A percentile compares a stretch with the other conserved stretches of the same genome.
Conservation (phyloP, 1,284 basidiomycete species). For the Xerocomus cyaneibrunnescens region DNA sequence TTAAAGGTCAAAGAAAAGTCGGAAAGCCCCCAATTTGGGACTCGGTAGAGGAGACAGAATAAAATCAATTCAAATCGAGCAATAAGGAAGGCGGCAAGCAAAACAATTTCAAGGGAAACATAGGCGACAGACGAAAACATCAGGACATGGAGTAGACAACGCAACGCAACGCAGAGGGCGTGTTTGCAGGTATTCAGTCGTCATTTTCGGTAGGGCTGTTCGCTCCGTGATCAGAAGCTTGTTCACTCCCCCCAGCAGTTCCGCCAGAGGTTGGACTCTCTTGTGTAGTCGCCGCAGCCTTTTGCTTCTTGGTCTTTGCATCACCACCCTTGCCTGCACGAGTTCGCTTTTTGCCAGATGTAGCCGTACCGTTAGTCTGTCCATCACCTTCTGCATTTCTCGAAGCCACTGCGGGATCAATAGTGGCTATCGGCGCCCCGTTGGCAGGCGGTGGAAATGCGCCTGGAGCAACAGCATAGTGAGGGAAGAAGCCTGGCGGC, state of each 20-base stretch:
- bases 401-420: constrained; percentile 29
- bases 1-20: constrained; percentile 47
- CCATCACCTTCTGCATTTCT: constrained; percentile 18
- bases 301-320: constrained; percentile 38
- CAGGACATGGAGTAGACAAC: constrained; percentile 5
- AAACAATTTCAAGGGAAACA: constrained; percentile 11
- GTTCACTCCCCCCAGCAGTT: constrained; percentile 29
- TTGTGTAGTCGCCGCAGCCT: constrained; percentile 19
- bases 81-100: constrained; percentile 3
- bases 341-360: constrained; percentile 34
- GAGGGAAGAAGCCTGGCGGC: constrained; percentile 40
- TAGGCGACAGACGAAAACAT: constrained; percentile 11
- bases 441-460: constrained; percentile 30
- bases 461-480: constrained; percentile 26
- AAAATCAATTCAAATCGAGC: constrained; percentile 26
- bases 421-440: constrained; percentile 28
- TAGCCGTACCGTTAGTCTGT: constrained; percentile 27
- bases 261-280: constrained; percentile 25
- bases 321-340: constrained; percentile 33
- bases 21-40: constrained; percentile 18
- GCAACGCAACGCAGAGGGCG: constrained; percentile 17
- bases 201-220: constrained; percentile 28
- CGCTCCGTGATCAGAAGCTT: constrained; percentile 20
- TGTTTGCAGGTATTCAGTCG: constrained; percentile 14
- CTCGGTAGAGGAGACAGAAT: constrained; percentile 29